Base-by-base conservation (phyloP, 257 asterid species). In the Paraleonurus japonicus region DNA sequence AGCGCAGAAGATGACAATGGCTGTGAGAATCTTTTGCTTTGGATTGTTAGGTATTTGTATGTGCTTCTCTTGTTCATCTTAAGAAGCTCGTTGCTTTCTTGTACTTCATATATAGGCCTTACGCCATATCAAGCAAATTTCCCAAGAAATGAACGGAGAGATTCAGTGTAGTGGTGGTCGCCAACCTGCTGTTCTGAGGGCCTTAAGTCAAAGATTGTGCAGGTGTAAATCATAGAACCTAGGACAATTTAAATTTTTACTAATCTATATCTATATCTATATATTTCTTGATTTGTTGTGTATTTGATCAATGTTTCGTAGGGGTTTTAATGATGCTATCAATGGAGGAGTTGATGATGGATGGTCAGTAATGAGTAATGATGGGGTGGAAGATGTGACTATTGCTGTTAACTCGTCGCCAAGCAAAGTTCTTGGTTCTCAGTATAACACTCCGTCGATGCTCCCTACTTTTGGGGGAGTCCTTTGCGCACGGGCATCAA, bases 271-370 rank as follows among this genome's bases (percentile, higher is more conserved):
- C n/a, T 45, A 13, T 28, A 28, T 2, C 2, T 2, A 11, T 7
- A 48, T 17, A 19, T 7, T 61, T 70, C 59, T 57, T 39, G 15
- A 15, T 43, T 39, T 53, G 7, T 11, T 26, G 7, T 11, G 16
- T 20, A 5, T 59, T 60, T 45, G 17, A 11, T 62, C 50, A n/a
- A 26, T 69, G 11, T 19, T 19, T 53, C 1, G 28, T 39, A 90
- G 95, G 85, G 96, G 96, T 65, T 88, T 90, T 69, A 90, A 90
- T 65, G 92, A 90, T 79, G 95, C 92, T 58, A 85, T 90, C 35
- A 90, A 85, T 76, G 96, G 95, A 28, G 86, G 85, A 83, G 84
- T 75, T 19, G 95, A 90, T 76, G 96, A 90, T 68, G 96, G 96
- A 17, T 90, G 95, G 96, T 81, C 92, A 1, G 72, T 80, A 73